Evolutionary conservation across 2,329 filamentous ascomycete species (phyloP).

Genomic region (Zasmidium citrigriseum): DNA sequence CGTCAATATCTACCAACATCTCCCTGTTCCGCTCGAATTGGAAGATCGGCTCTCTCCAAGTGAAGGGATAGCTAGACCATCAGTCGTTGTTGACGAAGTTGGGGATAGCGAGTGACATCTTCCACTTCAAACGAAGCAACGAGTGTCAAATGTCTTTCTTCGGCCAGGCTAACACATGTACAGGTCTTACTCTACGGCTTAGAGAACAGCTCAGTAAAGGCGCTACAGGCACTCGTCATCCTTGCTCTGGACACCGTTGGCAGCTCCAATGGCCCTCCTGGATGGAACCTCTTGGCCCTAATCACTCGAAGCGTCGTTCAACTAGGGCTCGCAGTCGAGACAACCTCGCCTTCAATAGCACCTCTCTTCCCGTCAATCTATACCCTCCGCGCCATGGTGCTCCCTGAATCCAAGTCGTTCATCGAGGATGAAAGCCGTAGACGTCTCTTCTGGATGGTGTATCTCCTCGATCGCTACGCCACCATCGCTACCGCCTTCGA

Average conservation of each 20-base stretch:
- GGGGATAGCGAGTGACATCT: too few species aligned
- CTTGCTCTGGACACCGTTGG: conserved; percentile 82
- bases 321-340: conserved; percentile 80
- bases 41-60: too few species aligned
- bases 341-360: conserved; percentile 74
- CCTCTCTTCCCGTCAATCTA: conserved; percentile 85
- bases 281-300: conserved; percentile 87
- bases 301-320: conserved; percentile 89
- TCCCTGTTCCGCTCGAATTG: too few species aligned
- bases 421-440: conserved; percentile 86
- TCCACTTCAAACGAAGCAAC: too few species aligned
- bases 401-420: conserved; percentile 81
- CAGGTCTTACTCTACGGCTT: conserved; percentile 79
- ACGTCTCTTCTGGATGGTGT: conserved; percentile 91
- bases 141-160: too few species aligned
- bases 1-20: not conserved
- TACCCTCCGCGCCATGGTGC: conserved; percentile 79
- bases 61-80: too few species aligned
- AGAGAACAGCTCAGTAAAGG: conserved; percentile 86
- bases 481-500: conserved; percentile 91
- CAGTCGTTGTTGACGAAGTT: too few species aligned
- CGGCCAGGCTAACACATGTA: too few species aligned
- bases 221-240: conserved; percentile 83
- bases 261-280: conserved; percentile 83
- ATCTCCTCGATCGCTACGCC: conserved; percentile 84